Percentiles rank a stretch among this genome's conserved stretches.
These are phyloP conservation scores for Pseudozyma tsukubaensis DNA, from an alignment of 1,284 basidiomycete species.

Conservation along the genomic window DNA sequence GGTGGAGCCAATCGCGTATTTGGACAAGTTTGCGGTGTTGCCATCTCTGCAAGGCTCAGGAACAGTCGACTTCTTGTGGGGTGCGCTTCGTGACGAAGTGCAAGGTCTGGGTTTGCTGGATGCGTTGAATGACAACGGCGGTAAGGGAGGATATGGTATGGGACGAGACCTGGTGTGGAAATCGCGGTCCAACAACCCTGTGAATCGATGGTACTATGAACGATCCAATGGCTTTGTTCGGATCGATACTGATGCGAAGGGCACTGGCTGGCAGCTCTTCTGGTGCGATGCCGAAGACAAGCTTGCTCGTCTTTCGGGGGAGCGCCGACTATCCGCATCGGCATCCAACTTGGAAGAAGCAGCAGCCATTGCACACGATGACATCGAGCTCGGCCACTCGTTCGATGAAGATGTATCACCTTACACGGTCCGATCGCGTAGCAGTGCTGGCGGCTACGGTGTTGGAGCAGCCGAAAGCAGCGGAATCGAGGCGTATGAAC, in stretches of 20 bases:
- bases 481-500: slow-evolving; percentile 36
- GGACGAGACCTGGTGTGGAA: slow-evolving; percentile 97
- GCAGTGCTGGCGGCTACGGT: not conserved
- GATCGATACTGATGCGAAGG: slow-evolving; percentile 70
- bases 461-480: slow-evolving; percentile 13
- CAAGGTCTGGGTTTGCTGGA: slow-evolving; percentile 93
- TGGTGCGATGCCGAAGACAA: slow-evolving; percentile 97
- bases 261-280: slow-evolving; percentile 82
- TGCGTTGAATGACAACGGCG: slow-evolving; percentile 90
- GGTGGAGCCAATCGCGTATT: slow-evolving; percentile 78
- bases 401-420: slow-evolving; percentile 24
- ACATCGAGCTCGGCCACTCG: slow-evolving; percentile 29
- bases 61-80: slow-evolving; percentile 99
- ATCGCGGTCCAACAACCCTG: slow-evolving; percentile 88
- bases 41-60: slow-evolving; percentile 96
- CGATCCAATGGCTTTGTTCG: slow-evolving; percentile 89
- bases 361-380: slow-evolving; percentile 38
- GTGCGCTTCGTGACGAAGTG: slow-evolving; percentile 96
- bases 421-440: not conserved
- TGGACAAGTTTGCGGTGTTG: slow-evolving; percentile 98
- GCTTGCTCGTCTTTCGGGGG: slow-evolving; percentile 56
- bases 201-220: slow-evolving; percentile 99
- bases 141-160: slow-evolving; percentile 83
- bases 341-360: slow-evolving; percentile 37
- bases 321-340: slow-evolving; percentile 48